Percentiles rank a stretch among this genome's conserved stretches.
Evolutionary conservation across 2,329 filamentous ascomycete genomes (phyloP).

Genomic region (Bipolaris sorokiniana): DNA sequence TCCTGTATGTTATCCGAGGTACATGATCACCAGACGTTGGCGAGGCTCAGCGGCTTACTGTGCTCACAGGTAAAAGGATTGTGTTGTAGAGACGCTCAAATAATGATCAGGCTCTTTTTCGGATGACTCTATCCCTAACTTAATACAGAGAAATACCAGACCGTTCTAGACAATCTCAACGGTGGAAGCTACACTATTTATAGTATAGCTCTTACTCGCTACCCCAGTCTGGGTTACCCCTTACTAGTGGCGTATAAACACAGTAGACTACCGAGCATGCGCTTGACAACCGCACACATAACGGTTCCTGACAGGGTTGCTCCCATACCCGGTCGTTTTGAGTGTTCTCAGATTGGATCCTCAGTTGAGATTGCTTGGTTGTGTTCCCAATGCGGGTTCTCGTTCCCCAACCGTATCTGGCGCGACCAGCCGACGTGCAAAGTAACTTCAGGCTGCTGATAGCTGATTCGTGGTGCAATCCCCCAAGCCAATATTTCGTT

Average conservation of each 20-base stretch:
- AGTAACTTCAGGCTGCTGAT: not conserved
- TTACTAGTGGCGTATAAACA: too few species aligned
- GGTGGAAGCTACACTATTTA: too few species aligned
- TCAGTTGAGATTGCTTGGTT: not conserved
- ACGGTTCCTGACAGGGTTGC: constrained; percentile 1
- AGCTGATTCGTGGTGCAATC: not conserved
- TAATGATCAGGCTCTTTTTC: too few species aligned
- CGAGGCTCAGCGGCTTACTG: not conserved
- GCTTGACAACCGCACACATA: not conserved
- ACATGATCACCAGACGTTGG: not conserved
- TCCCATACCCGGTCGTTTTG: not conserved
- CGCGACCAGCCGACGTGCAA: not conserved
- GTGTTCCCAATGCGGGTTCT: not conserved
- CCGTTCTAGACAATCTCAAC: too few species aligned
- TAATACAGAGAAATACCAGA: too few species aligned
- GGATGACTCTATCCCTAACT: too few species aligned
- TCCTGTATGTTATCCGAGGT: not conserved
- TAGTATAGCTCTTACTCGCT: too few species aligned
- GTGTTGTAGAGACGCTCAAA: too few species aligned
- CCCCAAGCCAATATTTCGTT: not conserved
- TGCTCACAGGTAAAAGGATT: too few species aligned
- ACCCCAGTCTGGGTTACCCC: too few species aligned
- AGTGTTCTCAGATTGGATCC: not conserved
- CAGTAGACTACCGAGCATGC: not conserved
- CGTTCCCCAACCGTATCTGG: not conserved